phyloP scores from a whole-genome alignment of 495 filamentous ascomycete species.

The Bathelium albidoporum region DNA sequence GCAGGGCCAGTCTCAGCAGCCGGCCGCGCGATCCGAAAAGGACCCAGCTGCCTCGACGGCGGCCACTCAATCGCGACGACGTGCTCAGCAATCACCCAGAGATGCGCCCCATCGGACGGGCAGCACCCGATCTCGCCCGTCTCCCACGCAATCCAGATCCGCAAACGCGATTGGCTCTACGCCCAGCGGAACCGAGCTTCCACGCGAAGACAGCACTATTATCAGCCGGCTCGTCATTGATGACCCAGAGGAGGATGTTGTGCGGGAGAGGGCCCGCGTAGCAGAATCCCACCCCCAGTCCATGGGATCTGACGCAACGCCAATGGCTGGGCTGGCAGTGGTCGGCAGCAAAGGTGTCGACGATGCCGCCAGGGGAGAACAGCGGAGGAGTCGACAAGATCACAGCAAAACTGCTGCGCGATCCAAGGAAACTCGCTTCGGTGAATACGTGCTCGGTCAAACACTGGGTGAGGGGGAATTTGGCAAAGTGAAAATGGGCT shows the following conservation, averaged over 20 bases:
- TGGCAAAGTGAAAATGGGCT: conserved; percentile 98
- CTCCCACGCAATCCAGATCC: conserved; percentile 34
- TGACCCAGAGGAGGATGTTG: conserved; percentile 69
- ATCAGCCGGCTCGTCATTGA: conserved; percentile 70
- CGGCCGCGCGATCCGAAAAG: conserved; percentile 19
- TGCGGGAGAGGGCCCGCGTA: conserved; percentile 63
- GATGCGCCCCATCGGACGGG: conserved; percentile 35
- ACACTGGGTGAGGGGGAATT: conserved; percentile 99
- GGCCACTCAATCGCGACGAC: conserved; percentile 41
- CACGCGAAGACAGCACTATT: conserved; percentile 57
- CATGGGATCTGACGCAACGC: conserved; percentile 37
- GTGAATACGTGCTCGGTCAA: conserved; percentile 88
- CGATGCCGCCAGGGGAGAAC: conserved; percentile 50
- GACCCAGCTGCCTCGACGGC: conserved; percentile 31
- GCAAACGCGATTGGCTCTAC: conserved; percentile 32
- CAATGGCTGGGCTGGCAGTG: conserved; percentile 45
- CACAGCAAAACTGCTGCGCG: conserved; percentile 46
- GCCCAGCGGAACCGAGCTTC: conserved; percentile 37
- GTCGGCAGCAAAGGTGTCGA: conserved; percentile 46
- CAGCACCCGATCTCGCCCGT: conserved; percentile 21
- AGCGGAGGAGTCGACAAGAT: conserved; percentile 66
- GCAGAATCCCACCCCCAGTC: conserved; percentile 49
- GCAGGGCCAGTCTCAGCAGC: conserved; percentile 14
- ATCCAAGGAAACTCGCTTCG: conserved; percentile 76
- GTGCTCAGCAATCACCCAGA: conserved; percentile 35